Conservation (phyloP, 2,329 filamentous ascomycete genomes). For the Chaetoscypha palmicola region DNA sequence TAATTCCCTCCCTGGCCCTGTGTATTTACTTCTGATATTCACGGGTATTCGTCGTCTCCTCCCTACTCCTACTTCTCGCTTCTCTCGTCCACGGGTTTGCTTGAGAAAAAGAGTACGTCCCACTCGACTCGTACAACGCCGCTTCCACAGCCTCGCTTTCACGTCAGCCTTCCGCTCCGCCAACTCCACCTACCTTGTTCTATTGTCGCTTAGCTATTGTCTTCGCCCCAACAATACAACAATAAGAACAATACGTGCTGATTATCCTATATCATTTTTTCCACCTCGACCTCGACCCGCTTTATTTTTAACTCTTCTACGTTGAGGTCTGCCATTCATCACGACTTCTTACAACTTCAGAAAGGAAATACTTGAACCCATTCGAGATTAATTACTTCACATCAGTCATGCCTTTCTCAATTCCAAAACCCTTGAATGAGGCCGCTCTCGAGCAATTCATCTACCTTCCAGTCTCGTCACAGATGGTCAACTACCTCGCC, state of each 20-base stretch:
- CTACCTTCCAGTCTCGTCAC: conserved; percentile 64
- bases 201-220: conserved; percentile 5
- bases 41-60: too few relatives aligned
- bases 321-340: too few relatives aligned
- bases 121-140: background rate
- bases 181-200: background rate
- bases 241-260: conserved; percentile 13
- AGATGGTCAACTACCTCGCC: conserved; percentile 75
- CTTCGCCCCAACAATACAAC: conserved; percentile 8
- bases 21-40: too few relatives aligned
- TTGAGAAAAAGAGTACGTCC: too few relatives aligned
- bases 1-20: too few relatives aligned
- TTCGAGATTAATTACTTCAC: background rate
- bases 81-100: too few relatives aligned
- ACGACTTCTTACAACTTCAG: conserved; percentile 9
- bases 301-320: too few relatives aligned
- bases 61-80: too few relatives aligned
- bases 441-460: conserved; percentile 74
- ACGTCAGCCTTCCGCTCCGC: conserved; percentile 14
- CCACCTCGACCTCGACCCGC: conserved; percentile 1
- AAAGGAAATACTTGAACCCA: too few relatives aligned
- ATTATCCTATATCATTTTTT: conserved; percentile 9
- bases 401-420: conserved; percentile 17
- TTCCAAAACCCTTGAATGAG: conserved; percentile 44
- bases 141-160: conserved; percentile 12